Conservation (phyloP, 768 basidiomycete genomes). For the Hydnomerulius pinastri region DNA sequence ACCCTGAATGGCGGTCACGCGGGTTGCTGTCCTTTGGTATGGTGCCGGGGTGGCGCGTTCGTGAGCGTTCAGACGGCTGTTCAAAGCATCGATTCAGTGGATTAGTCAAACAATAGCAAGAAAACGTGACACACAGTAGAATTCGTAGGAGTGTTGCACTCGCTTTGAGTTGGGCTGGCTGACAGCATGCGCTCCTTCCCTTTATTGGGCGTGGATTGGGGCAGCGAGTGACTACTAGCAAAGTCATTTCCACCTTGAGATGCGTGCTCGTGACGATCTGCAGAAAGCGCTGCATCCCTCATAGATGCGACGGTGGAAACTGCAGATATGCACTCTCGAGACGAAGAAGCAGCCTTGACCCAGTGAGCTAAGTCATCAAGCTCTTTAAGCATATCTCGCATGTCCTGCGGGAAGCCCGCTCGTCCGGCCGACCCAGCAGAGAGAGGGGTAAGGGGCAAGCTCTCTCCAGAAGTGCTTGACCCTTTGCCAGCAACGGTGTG, state of each 20-base stretch:
- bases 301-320: neutral
- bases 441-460: neutral
- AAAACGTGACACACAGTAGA: constrained; percentile 14
- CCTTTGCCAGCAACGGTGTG: constrained; percentile 13
- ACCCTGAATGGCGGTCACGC: constrained; percentile 12
- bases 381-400: constrained; percentile 26
- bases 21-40: neutral
- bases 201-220: constrained; percentile 8
- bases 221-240: neutral
- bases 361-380: constrained; percentile 29
- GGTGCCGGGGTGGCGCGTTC: neutral
- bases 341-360: constrained; percentile 24
- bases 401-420: constrained; percentile 28
- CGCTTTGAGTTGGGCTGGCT: neutral
- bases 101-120: neutral
- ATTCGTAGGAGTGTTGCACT: neutral
- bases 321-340: constrained; percentile 6
- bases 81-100: constrained; percentile 4
- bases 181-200: constrained; percentile 23
- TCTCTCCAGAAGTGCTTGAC: neutral
- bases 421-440: neutral
- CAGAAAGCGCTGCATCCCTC: neutral
- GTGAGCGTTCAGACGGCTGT: neutral
- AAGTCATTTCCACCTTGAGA: neutral
- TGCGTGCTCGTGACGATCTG: neutral